phyloP scores from a whole-genome alignment of 2,329 filamentous ascomycete species.

The Fusarium kyushuense region DNA sequence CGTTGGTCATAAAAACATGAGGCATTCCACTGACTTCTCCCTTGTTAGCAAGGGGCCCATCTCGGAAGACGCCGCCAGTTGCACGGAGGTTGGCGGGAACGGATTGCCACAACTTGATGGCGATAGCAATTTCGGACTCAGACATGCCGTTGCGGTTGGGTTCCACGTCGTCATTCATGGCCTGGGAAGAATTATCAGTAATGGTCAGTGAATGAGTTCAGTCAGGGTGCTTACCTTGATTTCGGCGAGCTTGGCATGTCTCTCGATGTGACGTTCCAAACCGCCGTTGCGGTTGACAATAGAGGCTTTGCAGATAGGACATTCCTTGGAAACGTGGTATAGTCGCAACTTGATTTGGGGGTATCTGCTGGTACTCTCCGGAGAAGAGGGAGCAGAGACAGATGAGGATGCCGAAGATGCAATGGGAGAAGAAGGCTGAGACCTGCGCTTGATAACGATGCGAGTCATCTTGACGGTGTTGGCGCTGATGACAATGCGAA shows the following conservation, averaged over 20 bases:
- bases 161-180: not conserved
- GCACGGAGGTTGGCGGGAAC: constrained; percentile 19
- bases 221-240: not conserved
- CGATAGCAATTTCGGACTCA: constrained; percentile 9
- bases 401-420: not conserved
- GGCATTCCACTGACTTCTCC: constrained; percentile 18
- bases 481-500: not conserved
- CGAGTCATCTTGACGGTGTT: not conserved
- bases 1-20: not conserved
- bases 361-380: not conserved
- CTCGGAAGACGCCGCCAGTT: constrained; percentile 7
- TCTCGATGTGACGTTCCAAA: constrained; percentile 9
- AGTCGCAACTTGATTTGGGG: rapidly evolving
- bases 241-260: constrained; percentile 21
- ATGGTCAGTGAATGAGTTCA: rapidly evolving
- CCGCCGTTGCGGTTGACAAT: constrained; percentile 11
- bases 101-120: constrained; percentile 21
- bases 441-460: not conserved
- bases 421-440: not conserved
- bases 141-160: not conserved
- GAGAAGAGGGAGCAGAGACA: not conserved
- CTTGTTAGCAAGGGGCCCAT: constrained; percentile 17
- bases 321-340: not conserved
- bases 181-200: not conserved
- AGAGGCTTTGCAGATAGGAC: constrained; percentile 13